A percentile compares a stretch with the other conserved stretches of the same genome.
Conservation (phyloP, 306 rosid species). For the Cicer bijugum region DNA sequence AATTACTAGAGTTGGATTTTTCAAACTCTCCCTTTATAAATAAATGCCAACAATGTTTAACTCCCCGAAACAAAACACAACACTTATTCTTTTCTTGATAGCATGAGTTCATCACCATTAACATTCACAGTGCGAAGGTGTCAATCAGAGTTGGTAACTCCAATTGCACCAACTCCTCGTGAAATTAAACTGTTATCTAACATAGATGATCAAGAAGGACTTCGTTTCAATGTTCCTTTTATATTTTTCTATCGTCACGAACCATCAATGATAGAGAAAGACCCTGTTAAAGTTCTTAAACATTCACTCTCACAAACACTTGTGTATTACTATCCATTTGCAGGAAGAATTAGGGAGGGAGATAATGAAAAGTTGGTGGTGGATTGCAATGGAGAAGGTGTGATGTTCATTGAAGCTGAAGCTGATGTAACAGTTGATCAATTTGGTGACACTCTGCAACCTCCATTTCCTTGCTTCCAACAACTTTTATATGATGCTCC, state of each 20-base stretch:
- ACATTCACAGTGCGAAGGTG: constrained; percentile 21
- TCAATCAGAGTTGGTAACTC: constrained; percentile 41
- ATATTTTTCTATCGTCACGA: not conserved
- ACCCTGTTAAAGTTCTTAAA: constrained; percentile 36
- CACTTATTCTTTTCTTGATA: not conserved
- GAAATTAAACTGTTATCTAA: constrained; percentile 43
- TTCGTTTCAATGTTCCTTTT: not conserved
- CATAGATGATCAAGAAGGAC: constrained; percentile 42
- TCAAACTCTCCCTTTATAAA: too few relatives aligned
- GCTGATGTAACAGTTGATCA: constrained; percentile 52
- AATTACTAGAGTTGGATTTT: too few relatives aligned
- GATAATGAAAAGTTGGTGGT: constrained; percentile 39
- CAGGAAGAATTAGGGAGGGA: constrained; percentile 42
- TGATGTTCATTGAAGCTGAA: constrained; percentile 54
- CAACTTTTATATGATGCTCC: constrained; percentile 52
- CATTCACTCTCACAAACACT: constrained; percentile 23
- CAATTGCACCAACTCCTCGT: constrained; percentile 39
- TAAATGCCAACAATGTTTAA: too few relatives aligned
- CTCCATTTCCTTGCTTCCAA: constrained; percentile 55
- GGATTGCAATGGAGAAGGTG: constrained; percentile 58
- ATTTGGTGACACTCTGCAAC: constrained; percentile 50
- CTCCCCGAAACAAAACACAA: too few relatives aligned
- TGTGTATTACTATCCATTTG: constrained; percentile 43
- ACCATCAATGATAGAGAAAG: constrained; percentile 34
- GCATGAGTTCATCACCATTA: constrained; percentile 8